These are phyloP conservation scores for Russula sp. DNA, from an alignment of 768 basidiomycete species.

Conservation along the genomic window DNA sequence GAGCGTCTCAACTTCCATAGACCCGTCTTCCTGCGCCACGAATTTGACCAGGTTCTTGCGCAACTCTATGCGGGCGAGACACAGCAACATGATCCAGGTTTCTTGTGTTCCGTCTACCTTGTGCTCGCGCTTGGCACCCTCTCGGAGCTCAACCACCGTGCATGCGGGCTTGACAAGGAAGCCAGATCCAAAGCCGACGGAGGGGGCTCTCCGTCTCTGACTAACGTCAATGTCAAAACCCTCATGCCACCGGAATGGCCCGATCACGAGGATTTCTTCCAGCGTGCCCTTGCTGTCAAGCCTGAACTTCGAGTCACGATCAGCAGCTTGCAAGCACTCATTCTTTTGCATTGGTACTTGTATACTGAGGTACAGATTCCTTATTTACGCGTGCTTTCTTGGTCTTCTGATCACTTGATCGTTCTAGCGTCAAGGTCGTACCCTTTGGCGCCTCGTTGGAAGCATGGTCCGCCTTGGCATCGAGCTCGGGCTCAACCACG, in stretches of 20 bases:
- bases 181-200: slow-evolving; percentile 31
- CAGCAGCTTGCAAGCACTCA: slow-evolving; percentile 75
- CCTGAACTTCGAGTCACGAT: slow-evolving; percentile 79
- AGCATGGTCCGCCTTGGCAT: slow-evolving; percentile 75
- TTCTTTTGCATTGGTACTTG: slow-evolving; percentile 81
- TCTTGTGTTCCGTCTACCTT: slow-evolving; percentile 69
- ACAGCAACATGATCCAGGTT: slow-evolving; percentile 63
- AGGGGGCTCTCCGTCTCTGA: slow-evolving; percentile 27
- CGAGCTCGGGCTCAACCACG: slow-evolving; percentile 82
- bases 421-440: slow-evolving; percentile 75
- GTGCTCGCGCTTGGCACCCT: slow-evolving; percentile 75
- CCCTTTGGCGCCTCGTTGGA: slow-evolving; percentile 82
- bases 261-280: slow-evolving; percentile 78
- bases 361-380: slow-evolving; percentile 61
- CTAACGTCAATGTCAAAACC: slow-evolving; percentile 40
- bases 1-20: slow-evolving; percentile 69
- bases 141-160: slow-evolving; percentile 72
- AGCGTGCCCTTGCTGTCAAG: slow-evolving; percentile 67
- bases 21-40: slow-evolving; percentile 61
- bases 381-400: slow-evolving; percentile 8
- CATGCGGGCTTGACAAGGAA: slow-evolving; percentile 44
- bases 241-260: slow-evolving; percentile 69
- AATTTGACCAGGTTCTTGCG: slow-evolving; percentile 58
- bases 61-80: slow-evolving; percentile 55
- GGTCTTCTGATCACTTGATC: slow-evolving; percentile 9